These are phyloP conservation scores for Alternaria angustiovoidea DNA, from an alignment of 2,329 filamentous ascomycete species.

Conservation along the genomic window DNA sequence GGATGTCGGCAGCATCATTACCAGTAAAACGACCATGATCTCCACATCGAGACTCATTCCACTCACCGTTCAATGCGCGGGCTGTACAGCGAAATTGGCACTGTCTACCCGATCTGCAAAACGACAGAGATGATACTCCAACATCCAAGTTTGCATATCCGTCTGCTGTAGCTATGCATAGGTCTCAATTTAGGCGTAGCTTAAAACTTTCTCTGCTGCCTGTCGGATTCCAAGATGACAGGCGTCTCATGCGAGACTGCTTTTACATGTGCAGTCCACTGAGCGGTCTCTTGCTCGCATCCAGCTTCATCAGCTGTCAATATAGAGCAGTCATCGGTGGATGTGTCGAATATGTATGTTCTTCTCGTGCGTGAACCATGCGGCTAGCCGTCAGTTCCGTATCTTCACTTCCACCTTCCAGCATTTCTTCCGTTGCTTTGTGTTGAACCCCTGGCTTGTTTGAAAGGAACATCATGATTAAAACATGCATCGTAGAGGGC, in stretches of 20 bases:
- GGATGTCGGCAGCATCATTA: background rate
- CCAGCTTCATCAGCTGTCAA: too few relatives aligned
- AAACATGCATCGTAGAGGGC: too few relatives aligned
- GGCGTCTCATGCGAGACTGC: background rate
- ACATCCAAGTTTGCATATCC: background rate
- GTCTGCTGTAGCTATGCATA: background rate
- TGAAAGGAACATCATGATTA: too few relatives aligned
- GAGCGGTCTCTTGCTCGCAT: too few relatives aligned
- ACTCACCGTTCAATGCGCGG: background rate
- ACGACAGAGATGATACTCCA: background rate
- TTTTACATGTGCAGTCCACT: background rate
- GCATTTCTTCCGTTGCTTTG: too few relatives aligned
- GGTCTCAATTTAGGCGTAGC: background rate
- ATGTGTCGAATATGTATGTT: too few relatives aligned
- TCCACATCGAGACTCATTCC: background rate
- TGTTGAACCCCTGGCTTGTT: too few relatives aligned
- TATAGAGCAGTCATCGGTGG: too few relatives aligned
- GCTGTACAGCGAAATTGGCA: background rate
- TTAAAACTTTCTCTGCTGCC: background rate
- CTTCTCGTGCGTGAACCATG: too few relatives aligned
- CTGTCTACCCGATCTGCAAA: background rate
- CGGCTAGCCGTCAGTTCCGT: too few relatives aligned
- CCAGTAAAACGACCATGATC: background rate
- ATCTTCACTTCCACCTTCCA: too few relatives aligned
- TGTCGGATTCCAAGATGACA: background rate